A percentile compares a stretch with the other conserved stretches of the same genome.
phyloP scores from a whole-genome alignment of 1,139 yeast genomes.

The Blastobotrys malaysiensis region DNA sequence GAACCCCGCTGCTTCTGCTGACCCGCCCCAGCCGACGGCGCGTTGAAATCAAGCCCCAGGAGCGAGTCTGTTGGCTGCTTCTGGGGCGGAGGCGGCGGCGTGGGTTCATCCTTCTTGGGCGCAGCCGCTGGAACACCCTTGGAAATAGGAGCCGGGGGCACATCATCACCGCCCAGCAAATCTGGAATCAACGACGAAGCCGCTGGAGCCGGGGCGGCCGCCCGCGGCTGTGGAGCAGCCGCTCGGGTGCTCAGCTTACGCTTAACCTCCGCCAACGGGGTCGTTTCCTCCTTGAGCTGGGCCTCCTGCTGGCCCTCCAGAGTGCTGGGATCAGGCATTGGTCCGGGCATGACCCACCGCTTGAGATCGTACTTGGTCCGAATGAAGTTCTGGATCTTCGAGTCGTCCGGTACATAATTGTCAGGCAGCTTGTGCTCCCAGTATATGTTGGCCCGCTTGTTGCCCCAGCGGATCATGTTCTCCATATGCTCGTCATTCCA shows the following conservation, averaged over 20 bases:
- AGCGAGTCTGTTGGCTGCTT: slow-evolving; percentile 22
- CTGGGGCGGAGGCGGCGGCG: slow-evolving; percentile 17
- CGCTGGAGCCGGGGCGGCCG: slow-evolving; percentile 15
- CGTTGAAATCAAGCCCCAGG: slow-evolving; percentile 32
- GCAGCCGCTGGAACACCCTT: slow-evolving; percentile 15
- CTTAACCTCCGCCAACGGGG: slow-evolving; percentile 26
- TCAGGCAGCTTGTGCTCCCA: slow-evolving; percentile 82
- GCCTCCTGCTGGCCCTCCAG: slow-evolving; percentile 19
- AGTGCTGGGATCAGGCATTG: slow-evolving; percentile 56
- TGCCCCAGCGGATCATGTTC: slow-evolving; percentile 84
- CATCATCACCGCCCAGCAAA: slow-evolving; percentile 13
- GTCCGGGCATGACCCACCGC: slow-evolving; percentile 63
- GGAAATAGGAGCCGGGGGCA: slow-evolving; percentile 9
- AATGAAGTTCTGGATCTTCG: slow-evolving; percentile 83
- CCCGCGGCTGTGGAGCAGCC: slow-evolving; percentile 15
- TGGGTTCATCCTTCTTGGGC: slow-evolving; percentile 1
- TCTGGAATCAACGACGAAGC: slow-evolving; percentile 16
- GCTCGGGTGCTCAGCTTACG: slow-evolving; percentile 15
- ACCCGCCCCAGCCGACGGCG: slow-evolving; percentile 15
- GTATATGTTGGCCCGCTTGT: slow-evolving; percentile 60
- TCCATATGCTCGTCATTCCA: slow-evolving; percentile 94
- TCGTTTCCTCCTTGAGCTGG: slow-evolving; percentile 15
- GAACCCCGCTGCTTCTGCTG: slow-evolving; percentile 7
- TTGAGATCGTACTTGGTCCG: slow-evolving; percentile 85
- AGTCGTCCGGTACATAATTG: slow-evolving; percentile 71